Conservation (phyloP, 306 rosid genomes). For the Trichosanthes cucumerina region DNA sequence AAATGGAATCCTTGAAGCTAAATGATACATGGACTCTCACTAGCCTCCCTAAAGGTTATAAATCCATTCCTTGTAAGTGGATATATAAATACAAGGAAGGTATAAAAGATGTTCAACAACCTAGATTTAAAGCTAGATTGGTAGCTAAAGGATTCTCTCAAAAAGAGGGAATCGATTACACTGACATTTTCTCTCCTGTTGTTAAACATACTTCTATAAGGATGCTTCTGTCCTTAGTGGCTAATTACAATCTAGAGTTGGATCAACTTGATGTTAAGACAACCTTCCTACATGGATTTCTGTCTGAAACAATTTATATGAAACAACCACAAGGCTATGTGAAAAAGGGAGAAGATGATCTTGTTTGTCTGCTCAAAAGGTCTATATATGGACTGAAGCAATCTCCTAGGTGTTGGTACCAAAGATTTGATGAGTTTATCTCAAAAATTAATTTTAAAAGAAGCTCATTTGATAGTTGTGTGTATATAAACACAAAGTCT, state of each 20-base stretch:
- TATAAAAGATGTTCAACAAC: fast-evolving
- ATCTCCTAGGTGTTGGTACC: not conserved
- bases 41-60: not conserved
- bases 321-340: not conserved
- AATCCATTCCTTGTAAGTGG: not conserved
- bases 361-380: not conserved
- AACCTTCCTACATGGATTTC: not conserved
- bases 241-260: not conserved
- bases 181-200: not conserved
- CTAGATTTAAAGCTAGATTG: not conserved
- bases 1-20: not conserved
- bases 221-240: not conserved
- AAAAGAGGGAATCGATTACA: not conserved
- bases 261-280: not conserved
- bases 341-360: not conserved
- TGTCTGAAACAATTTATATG: not conserved
- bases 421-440: not conserved
- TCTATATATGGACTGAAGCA: not conserved
- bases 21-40: not conserved
- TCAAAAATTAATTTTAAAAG: not conserved
- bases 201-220: not conserved
- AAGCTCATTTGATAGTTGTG: not conserved
- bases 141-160: not conserved
- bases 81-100: not conserved
- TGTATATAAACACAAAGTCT: not conserved